Evolutionary conservation across 306 rosid species (phyloP).

Genomic region (Begonia peltatifolia): DNA sequence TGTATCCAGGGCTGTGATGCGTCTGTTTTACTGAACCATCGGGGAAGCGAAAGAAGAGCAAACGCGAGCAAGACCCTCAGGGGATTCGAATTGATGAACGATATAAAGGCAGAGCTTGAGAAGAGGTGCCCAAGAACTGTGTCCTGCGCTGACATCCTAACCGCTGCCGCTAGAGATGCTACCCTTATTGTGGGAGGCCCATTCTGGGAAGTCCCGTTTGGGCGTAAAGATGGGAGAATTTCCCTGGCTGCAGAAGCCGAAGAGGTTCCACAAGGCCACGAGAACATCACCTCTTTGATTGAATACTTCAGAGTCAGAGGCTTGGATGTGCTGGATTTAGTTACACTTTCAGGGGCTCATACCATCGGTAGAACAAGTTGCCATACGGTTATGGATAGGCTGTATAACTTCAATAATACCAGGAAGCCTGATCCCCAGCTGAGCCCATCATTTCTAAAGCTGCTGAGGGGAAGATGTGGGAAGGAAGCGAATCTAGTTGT

Average conservation of each 20-base stretch:
- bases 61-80: slow-evolving; percentile 47
- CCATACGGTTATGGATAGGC: slow-evolving; percentile 30
- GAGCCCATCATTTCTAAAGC: slow-evolving; percentile 26
- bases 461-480: slow-evolving; percentile 40
- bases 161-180: slow-evolving; percentile 82
- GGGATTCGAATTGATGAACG: slow-evolving; percentile 62
- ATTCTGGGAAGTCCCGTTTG: slow-evolving; percentile 84
- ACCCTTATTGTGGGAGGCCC: slow-evolving; percentile 75
- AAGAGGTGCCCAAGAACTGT: slow-evolving; percentile 61
- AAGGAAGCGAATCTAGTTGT: slow-evolving; percentile 24
- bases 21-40: slow-evolving; percentile 46
- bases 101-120: slow-evolving; percentile 51
- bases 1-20: slow-evolving; percentile 61
- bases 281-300: slow-evolving; percentile 46
- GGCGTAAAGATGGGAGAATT: slow-evolving; percentile 55
- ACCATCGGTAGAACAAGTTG: slow-evolving; percentile 72
- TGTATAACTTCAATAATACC: slow-evolving; percentile 39
- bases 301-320: slow-evolving; percentile 30
- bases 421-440: slow-evolving; percentile 55
- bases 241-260: slow-evolving; percentile 54
- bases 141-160: slow-evolving; percentile 79
- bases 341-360: slow-evolving; percentile 75
- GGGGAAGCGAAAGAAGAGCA: slow-evolving; percentile 52
- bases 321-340: slow-evolving; percentile 59
- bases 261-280: slow-evolving; percentile 68